Base-by-base conservation (phyloP, 805 yeast species). In the Lipomyces yamadae region DNA sequence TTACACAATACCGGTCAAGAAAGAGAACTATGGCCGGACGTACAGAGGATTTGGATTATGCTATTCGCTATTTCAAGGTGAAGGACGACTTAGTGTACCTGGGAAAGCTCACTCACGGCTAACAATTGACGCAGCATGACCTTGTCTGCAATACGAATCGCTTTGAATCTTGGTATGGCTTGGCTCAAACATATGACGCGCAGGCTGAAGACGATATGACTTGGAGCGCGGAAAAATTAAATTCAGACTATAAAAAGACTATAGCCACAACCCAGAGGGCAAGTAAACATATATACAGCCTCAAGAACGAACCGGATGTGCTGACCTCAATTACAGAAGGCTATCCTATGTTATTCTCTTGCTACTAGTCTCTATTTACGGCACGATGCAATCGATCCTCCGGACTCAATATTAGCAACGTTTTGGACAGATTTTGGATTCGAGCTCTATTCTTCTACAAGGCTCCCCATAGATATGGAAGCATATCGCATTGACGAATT, bases 171-270 rank as follows among this genome's bases (percentile, higher is more conserved):
- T 95, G 99, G 99, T 80, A 86, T 53, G 81, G 91, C 0, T 76
- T 95, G 13, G 97, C 96, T 0, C 92, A 88, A 74, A 87, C 94
- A 0, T 92, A 84, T 72, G 88, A 92, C 0, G 87, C 81, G 65
- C 79, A 90, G 53, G 96, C 89, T 0, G 98, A 94, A 70, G 97
- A 92, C 76, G 97, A 91, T 70, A 78, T 95, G 64, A 86, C 91
- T n/a, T 92, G 97, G 96, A 90, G 94, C 0, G 87, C 97, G 0
- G 97, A 93, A 72, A 90, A 90, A 73, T 78, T 92, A 48, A 88
- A 88, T 61, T 74, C 81, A 0, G 95, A 89, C 4, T 82, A 87
- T 68, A 88, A 88, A 73, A 78, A 78, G 2, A 76, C 78, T 0
- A 88, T 92, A 0, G 91, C 92, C 0, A 77, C 82, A 4, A 74